phyloP scores from a whole-genome alignment of 345 rosid species.

The Bruguiera parviflora region DNA sequence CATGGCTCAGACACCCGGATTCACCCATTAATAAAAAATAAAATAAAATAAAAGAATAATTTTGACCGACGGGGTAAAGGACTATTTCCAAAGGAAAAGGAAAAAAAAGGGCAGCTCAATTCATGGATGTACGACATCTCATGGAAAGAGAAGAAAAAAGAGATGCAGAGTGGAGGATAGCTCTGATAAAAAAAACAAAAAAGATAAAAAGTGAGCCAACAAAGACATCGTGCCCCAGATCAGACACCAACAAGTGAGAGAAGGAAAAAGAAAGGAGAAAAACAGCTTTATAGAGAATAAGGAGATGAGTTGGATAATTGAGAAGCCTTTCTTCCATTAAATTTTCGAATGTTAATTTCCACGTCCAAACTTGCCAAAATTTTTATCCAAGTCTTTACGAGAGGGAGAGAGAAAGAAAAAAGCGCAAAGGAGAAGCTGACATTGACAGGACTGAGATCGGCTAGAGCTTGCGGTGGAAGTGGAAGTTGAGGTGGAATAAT shows the following conservation, averaged over 20 bases:
- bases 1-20: no score
- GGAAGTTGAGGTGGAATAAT: conserved; percentile 45
- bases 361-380: background rate
- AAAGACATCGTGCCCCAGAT: conserved; percentile 20
- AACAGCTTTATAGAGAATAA: conserved; percentile 56
- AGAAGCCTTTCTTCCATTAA: conserved; percentile 21
- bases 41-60: no score
- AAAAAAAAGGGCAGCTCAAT: conserved; percentile 3
- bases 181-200: no score
- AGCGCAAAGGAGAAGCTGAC: conserved; percentile 12
- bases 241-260: conserved; percentile 32
- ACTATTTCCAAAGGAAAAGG: background rate
- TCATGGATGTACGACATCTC: conserved; percentile 18
- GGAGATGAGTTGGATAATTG: conserved; percentile 49
- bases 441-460: conserved; percentile 44
- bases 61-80: no score
- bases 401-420: background rate
- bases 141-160: conserved; percentile 25
- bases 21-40: no score
- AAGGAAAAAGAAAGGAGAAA: conserved; percentile 20
- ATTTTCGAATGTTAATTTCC: conserved; percentile 9
- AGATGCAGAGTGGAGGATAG: conserved; percentile 23
- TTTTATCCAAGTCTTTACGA: background rate
- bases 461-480: conserved; percentile 42
- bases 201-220: conserved; percentile 1